These are phyloP conservation scores for Cymodocea nodosa DNA, from an alignment of 116 monocot genomes.

Conservation along the genomic window DNA sequence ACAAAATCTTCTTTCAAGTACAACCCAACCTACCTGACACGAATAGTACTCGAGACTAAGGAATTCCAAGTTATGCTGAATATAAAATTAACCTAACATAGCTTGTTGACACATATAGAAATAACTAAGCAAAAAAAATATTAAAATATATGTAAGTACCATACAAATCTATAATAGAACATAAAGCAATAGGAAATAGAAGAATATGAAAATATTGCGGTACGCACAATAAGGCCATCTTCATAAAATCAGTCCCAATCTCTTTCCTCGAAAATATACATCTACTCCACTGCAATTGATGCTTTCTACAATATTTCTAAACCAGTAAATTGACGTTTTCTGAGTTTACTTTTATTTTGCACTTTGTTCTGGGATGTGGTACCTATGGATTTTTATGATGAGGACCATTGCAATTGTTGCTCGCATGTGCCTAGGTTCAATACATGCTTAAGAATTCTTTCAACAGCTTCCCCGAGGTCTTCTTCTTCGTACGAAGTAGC, in stretches of 20 bases:
- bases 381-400: too few species aligned
- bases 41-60: too few species aligned
- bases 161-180: background rate
- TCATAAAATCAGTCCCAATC: background rate
- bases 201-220: background rate
- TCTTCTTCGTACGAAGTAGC: background rate
- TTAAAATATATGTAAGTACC: background rate
- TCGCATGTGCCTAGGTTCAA: background rate
- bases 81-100: too few species aligned
- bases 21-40: too few species aligned
- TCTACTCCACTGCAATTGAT: background rate
- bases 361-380: too few species aligned
- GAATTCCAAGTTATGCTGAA: too few species aligned
- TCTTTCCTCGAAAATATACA: background rate
- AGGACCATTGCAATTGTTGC: too few species aligned
- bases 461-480: background rate
- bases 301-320: too few species aligned
- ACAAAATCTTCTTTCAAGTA: too few species aligned
- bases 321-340: too few species aligned
- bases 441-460: constrained; percentile 4
- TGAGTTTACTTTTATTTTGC: too few species aligned
- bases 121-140: background rate
- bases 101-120: background rate
- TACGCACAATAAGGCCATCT: constrained; percentile 2
- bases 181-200: background rate